Evolutionary conservation across 306 rosid species (phyloP).

Genomic region (Castanea sativa): DNA sequence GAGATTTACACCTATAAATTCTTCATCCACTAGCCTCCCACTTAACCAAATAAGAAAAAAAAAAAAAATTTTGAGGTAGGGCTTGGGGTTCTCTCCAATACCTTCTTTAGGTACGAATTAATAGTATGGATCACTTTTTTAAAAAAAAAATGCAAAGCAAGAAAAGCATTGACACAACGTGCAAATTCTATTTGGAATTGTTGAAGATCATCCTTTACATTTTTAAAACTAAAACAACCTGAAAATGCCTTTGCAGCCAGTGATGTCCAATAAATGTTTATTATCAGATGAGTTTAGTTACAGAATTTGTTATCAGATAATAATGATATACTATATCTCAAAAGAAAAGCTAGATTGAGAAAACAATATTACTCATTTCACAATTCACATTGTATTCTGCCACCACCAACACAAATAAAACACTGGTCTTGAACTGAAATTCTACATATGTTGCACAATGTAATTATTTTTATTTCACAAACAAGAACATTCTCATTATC

Average conservation of each 20-base stretch:
- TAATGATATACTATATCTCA: neutral
- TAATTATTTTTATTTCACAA: neutral
- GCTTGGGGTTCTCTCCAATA: no score
- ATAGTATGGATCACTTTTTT: no score
- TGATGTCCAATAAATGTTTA: neutral
- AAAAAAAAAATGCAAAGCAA: no score
- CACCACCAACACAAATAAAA: neutral
- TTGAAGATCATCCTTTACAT: no score
- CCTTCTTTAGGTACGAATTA: no score
- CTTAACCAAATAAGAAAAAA: no score
- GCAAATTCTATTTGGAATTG: no score
- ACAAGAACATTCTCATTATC: neutral
- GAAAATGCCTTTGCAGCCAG: neutral
- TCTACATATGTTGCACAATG: neutral
- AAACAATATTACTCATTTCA: neutral
- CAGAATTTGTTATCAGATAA: neutral
- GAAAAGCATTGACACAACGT: no score
- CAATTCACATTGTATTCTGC: neutral
- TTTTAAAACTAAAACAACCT: neutral
- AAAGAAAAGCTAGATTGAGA: neutral
- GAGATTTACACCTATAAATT: no score
- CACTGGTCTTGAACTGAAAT: neutral
- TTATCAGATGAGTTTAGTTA: neutral
- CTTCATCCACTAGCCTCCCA: no score
- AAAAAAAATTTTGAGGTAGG: no score